These are phyloP conservation scores for Kazachstania martiniae DNA, from an alignment of 805 yeast species.

Conservation along the genomic window DNA sequence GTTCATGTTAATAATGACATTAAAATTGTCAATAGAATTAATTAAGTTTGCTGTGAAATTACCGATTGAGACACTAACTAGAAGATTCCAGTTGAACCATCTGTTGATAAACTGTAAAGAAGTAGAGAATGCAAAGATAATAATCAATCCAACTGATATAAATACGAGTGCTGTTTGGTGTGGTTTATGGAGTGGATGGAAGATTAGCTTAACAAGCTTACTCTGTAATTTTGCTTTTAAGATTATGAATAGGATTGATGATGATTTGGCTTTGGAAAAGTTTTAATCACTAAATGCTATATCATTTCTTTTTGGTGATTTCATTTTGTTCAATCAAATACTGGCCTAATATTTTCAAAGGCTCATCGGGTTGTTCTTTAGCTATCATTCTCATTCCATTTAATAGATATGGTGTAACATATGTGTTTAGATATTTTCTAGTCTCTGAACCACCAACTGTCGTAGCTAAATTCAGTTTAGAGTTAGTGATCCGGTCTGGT, in stretches of 20 bases:
- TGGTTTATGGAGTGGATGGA: conserved; percentile 80
- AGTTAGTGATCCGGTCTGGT: too few species aligned
- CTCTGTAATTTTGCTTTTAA: conserved; percentile 76
- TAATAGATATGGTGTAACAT: conserved; percentile 51
- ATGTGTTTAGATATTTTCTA: conserved; percentile 54
- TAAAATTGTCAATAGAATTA: conserved; percentile 50
- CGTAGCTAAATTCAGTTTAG: conserved; percentile 37
- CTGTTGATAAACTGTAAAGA: conserved; percentile 27
- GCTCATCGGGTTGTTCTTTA: conserved; percentile 41
- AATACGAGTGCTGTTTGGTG: conserved; percentile 4
- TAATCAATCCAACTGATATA: conserved; percentile 4
- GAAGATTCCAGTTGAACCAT: conserved; percentile 72
- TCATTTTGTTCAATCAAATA: conserved; percentile 35
- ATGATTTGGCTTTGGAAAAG: conserved; percentile 33
- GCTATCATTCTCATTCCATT: conserved; percentile 54
- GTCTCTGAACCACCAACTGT: conserved; percentile 63
- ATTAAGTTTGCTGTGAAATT: conserved; percentile 63
- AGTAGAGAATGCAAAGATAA: neutral
- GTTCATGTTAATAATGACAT: conserved; percentile 17
- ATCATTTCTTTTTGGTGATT: conserved; percentile 1
- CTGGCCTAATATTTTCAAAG: conserved; percentile 43
- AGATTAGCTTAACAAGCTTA: conserved; percentile 68
- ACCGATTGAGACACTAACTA: conserved; percentile 77
- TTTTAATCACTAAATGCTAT: conserved; percentile 7
- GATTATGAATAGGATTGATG: conserved; percentile 41